Conservation (phyloP, 1,284 basidiomycete species). For the Wallemia ichthyophaga region DNA sequence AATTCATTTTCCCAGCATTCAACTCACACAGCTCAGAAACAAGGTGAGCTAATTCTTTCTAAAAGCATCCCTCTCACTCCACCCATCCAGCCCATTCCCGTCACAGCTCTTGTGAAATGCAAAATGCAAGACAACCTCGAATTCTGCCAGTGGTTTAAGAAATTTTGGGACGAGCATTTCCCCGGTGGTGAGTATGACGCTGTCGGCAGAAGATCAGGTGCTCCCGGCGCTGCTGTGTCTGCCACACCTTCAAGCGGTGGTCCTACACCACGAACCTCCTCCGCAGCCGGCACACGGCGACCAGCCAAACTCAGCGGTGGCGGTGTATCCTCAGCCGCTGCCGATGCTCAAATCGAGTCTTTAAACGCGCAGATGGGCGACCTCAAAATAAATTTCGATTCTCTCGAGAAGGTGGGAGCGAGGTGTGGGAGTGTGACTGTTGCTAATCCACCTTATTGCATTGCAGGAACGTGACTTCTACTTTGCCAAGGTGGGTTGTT, state of each 20-base stretch:
- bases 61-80: not conserved
- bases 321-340: slow-evolving; percentile 1
- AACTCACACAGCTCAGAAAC: slow-evolving; percentile 43
- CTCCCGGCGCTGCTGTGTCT: slow-evolving; percentile 18
- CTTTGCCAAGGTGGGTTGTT: slow-evolving; percentile 55
- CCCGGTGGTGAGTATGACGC: slow-evolving; percentile 70
- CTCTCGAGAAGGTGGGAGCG: slow-evolving; percentile 10
- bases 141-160: slow-evolving; percentile 89
- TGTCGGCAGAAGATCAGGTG: slow-evolving; percentile 43
- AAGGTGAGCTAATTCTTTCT: slow-evolving; percentile 45
- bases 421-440: not conserved
- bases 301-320: not conserved
- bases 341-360: slow-evolving; percentile 38
- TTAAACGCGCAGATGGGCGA: slow-evolving; percentile 56
- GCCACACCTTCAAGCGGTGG: slow-evolving; percentile 9
- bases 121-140: slow-evolving; percentile 99
- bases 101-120: slow-evolving; percentile 80
- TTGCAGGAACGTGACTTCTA: slow-evolving; percentile 52
- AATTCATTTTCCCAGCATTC: not conserved
- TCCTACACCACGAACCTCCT: slow-evolving; percentile 3
- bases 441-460: not conserved
- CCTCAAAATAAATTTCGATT: slow-evolving; percentile 22
- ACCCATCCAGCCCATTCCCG: slow-evolving; percentile 44
- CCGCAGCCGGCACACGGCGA: slow-evolving; percentile 7
- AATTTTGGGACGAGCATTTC: slow-evolving; percentile 81